Evolutionary conservation across 2,329 filamentous ascomycete species (phyloP).

Genomic region (Phyllosticta citribraziliensis): DNA sequence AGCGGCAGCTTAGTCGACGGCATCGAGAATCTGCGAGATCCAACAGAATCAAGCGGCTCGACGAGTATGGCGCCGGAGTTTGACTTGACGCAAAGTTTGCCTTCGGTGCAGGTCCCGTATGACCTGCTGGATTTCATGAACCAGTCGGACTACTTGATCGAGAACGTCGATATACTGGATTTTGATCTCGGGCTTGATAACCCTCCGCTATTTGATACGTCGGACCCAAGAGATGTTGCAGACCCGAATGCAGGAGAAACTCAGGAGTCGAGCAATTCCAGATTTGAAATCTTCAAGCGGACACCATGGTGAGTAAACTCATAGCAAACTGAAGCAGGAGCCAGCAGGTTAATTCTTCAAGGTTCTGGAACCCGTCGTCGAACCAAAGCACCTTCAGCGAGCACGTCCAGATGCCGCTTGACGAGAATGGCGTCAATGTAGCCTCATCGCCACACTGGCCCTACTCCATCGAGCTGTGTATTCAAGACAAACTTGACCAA

Average conservation of each 20-base stretch:
- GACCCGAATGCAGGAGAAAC: not conserved
- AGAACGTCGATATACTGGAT: constrained; percentile 13
- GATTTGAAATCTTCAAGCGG: not conserved
- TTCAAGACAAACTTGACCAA: constrained; percentile 16
- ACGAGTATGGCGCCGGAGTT: not conserved
- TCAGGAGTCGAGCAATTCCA: not conserved
- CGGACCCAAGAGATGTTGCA: not conserved
- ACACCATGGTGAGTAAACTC: not conserved
- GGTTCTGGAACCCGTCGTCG: constrained; percentile 20
- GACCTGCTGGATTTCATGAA: constrained; percentile 7
- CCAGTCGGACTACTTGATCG: constrained; percentile 13
- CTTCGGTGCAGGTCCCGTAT: constrained; percentile 13
- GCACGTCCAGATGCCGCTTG: constrained; percentile 18
- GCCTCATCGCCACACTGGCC: constrained; percentile 22
- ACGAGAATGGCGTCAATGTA: constrained; percentile 19
- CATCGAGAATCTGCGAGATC: not conserved
- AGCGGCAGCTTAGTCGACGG: not conserved
- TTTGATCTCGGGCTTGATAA: constrained; percentile 8
- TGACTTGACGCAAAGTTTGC: constrained; percentile 8
- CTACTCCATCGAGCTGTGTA: constrained; percentile 16
- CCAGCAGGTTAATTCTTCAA: constrained; percentile 6
- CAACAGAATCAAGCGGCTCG: not conserved
- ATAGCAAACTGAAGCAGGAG: not conserved
- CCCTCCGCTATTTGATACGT: not conserved
- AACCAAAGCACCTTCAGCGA: constrained; percentile 23